These are phyloP conservation scores for Geosmithia putterillii DNA, from an alignment of 2,329 filamentous ascomycete species.

Conservation along the genomic window DNA sequence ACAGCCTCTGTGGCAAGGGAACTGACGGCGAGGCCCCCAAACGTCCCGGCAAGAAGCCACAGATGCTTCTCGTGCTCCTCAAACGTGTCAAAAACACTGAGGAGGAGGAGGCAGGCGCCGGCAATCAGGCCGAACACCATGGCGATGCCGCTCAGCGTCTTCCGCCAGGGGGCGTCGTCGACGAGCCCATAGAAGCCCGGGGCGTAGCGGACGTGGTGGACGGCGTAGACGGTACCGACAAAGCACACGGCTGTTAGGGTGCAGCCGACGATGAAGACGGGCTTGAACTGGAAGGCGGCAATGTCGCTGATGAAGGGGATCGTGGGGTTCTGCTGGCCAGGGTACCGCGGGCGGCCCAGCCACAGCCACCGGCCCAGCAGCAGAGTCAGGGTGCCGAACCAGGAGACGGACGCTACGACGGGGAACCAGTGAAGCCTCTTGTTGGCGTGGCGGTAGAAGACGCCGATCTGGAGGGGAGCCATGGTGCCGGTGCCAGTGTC, in stretches of 20 bases:
- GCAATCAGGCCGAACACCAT: constrained; percentile 2
- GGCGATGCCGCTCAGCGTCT: constrained; percentile 3
- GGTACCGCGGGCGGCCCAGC: constrained; percentile 3
- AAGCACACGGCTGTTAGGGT: constrained; percentile 2
- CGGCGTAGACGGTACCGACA: constrained; percentile 4
- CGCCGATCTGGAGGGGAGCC: not conserved
- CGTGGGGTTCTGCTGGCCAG: constrained; percentile 2
- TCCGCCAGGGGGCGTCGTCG: constrained; percentile 2
- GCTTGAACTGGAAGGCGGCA: constrained; percentile 4
- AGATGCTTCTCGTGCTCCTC: constrained; percentile 4
- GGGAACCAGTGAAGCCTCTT: constrained; percentile 3
- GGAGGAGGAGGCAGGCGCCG: constrained; percentile 1
- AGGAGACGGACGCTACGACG: constrained; percentile 2
- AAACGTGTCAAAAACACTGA: constrained; percentile 4
- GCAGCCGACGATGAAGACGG: constrained; percentile 4
- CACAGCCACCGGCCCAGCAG: constrained; percentile 3
- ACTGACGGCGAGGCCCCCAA: constrained; percentile 3
- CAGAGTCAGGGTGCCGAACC: constrained; percentile 3
- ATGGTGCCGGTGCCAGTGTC: not conserved
- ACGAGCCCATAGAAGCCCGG: constrained; percentile 2
- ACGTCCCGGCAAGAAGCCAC: constrained; percentile 3
- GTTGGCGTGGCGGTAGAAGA: constrained; percentile 3
- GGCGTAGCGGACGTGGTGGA: constrained; percentile 4
- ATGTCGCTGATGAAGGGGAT: constrained; percentile 5
- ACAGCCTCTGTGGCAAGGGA: constrained; percentile 2